Conservation (phyloP, 2,329 filamentous ascomycete species). For the Nannizziopsis arthrosporioides region DNA sequence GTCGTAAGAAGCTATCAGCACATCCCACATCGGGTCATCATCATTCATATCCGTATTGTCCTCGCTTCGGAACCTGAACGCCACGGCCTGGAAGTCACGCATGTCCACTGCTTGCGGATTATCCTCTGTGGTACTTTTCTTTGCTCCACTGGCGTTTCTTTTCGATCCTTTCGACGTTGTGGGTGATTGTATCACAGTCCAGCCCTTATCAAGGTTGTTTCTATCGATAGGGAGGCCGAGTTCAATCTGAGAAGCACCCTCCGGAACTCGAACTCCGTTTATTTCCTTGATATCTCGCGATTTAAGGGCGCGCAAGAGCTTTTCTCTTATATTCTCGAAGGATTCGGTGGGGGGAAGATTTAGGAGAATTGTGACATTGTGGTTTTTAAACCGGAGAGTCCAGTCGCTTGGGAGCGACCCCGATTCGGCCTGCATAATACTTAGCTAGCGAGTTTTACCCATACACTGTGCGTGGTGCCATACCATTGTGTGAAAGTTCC, state of each 20-base stretch:
- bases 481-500: conserved; percentile 1
- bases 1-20: conserved; percentile 16
- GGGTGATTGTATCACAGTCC: conserved; percentile 33
- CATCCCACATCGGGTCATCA: conserved; percentile 17
- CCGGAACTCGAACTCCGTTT: conserved; percentile 29
- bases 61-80: conserved; percentile 29
- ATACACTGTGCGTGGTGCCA: neutral
- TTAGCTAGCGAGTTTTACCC: neutral
- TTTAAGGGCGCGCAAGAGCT: conserved; percentile 47
- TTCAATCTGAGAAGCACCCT: conserved; percentile 33
- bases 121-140: conserved; percentile 23
- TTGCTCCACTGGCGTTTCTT: conserved; percentile 18
- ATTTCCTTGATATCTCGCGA: conserved; percentile 33
- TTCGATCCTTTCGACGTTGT: conserved; percentile 20
- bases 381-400: conserved; percentile 62
- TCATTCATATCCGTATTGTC: conserved; percentile 25
- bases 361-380: conserved; percentile 58
- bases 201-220: conserved; percentile 41
- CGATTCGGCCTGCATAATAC: neutral
- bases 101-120: conserved; percentile 27
- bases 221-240: conserved; percentile 39
- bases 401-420: conserved; percentile 38
- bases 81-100: conserved; percentile 30
- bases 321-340: conserved; percentile 46
- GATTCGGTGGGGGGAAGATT: conserved; percentile 49